phyloP scores from a whole-genome alignment of 441 rosid species.

The Cnidoscolus chayamansa region DNA sequence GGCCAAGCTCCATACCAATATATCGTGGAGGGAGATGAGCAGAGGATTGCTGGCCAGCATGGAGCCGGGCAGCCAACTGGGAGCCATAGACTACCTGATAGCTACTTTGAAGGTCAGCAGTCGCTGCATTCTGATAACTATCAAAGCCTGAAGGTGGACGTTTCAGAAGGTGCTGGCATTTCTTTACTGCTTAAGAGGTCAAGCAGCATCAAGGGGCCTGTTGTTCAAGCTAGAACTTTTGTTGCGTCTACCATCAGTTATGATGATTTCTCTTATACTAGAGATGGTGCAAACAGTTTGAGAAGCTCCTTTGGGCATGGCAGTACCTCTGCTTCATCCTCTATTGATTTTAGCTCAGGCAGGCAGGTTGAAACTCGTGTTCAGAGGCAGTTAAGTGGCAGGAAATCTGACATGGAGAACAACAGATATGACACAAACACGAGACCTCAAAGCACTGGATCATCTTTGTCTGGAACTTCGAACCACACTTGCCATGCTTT shows the following conservation, averaged over 20 bases:
- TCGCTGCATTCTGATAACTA: slow-evolving; percentile 31
- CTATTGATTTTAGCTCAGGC: slow-evolving; percentile 66
- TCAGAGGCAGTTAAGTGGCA: slow-evolving; percentile 67
- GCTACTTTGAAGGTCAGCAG: slow-evolving; percentile 36
- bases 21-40: slow-evolving; percentile 37
- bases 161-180: slow-evolving; percentile 56
- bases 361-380: slow-evolving; percentile 59
- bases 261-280: slow-evolving; percentile 67
- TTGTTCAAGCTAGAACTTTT: slow-evolving; percentile 62
- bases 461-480: slow-evolving; percentile 59
- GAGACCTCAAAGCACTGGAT: slow-evolving; percentile 58
- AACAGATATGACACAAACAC: slow-evolving; percentile 49
- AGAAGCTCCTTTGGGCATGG: slow-evolving; percentile 82
- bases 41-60: slow-evolving; percentile 32
- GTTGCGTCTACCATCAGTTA: slow-evolving; percentile 46
- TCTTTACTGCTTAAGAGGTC: slow-evolving; percentile 78
- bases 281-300: slow-evolving; percentile 63
- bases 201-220: slow-evolving; percentile 70
- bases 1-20: slow-evolving; percentile 25
- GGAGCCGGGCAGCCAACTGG: slow-evolving; percentile 37
- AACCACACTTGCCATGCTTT: slow-evolving; percentile 44
- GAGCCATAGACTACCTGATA: slow-evolving; percentile 32
- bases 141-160: slow-evolving; percentile 32
- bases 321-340: slow-evolving; percentile 82
- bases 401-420: slow-evolving; percentile 66